Base-by-base conservation (phyloP, 2,329 filamentous ascomycete species). In the Aspergillus pseudotamarii region DNA sequence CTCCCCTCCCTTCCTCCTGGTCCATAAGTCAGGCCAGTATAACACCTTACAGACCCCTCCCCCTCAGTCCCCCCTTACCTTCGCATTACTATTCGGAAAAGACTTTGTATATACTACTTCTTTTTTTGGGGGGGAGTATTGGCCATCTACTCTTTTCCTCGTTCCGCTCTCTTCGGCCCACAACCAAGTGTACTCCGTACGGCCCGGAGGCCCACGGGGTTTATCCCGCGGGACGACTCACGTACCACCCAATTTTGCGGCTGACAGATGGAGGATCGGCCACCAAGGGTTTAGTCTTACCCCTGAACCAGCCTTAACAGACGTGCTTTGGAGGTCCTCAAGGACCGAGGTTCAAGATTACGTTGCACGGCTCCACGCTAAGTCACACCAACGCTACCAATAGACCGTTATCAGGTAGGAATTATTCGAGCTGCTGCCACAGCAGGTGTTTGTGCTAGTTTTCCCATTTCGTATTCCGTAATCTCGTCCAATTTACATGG, bases 301-400 rank as follows among this genome's bases (percentile, higher is more conserved):
- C 68, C 69, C 67, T 71, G 68, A 70, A 65, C 62, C 65, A 64
- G 50, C 43, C 62, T 63, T 56, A 55, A 51, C 32, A 43, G 53
- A 51, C 56, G 1, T 55, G 57, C 26, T 45, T 48, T 50, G 50
- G 51, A 34, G 58, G 50, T 63, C 41, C 32, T 51, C 62, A 51
- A 65, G 61, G 59, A 66, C 67, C 64, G 68, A 70, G 68, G 68
- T 68, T 62, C 61, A 61, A 57, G 60, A 53, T 50, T 50, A 58
- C 58, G 68, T 72, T 61, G 67, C 71, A 73, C 69, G 65, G 64
- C 69, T 71, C 68, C 66, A 69, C 70, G 59, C 66, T 65, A 63
- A 66, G 73, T 73, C 69, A 65, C 66, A 69, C 65, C 53, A 64
- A 62, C 62, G 48, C 58, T 55, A 34, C 30, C n/a, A 55, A 55